These are phyloP conservation scores for Geotrichum histeridarum DNA, from an alignment of 1,139 yeast genomes.

Conservation along the genomic window DNA sequence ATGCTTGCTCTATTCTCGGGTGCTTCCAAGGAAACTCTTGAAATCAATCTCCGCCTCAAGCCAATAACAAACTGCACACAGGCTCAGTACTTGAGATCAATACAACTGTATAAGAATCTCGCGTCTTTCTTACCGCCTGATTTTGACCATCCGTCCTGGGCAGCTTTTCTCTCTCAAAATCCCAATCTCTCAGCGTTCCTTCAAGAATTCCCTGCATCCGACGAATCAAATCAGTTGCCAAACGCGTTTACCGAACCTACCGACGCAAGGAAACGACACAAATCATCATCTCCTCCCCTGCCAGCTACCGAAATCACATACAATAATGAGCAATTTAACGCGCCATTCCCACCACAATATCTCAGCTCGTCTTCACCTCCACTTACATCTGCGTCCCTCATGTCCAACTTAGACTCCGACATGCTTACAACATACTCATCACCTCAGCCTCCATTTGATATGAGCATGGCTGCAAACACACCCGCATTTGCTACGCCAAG, in stretches of 20 bases:
- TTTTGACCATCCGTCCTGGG: conserved; percentile 28
- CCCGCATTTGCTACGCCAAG: not conserved
- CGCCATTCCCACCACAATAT: not conserved
- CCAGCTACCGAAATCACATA: not conserved
- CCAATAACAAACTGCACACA: conserved; percentile 24
- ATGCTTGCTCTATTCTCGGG: conserved; percentile 17
- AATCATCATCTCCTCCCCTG: conserved; percentile 3
- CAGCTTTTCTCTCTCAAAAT: conserved; percentile 21
- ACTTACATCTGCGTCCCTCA: not conserved
- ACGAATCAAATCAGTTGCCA: not conserved
- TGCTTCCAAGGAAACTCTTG: conserved; percentile 18
- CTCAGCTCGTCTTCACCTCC: conserved; percentile 14
- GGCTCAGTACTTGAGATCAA: conserved; percentile 22
- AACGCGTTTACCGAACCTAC: not conserved
- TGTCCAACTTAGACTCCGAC: conserved; percentile 11
- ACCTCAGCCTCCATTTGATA: conserved; percentile 13
- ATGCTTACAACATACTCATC: conserved; percentile 12
- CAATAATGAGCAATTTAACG: not conserved
- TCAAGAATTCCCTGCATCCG: not conserved
- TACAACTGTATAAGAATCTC: conserved; percentile 23
- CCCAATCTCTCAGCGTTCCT: conserved; percentile 9
- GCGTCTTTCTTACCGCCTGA: conserved; percentile 22
- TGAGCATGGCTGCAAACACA: not conserved
- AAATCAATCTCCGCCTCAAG: conserved; percentile 25
- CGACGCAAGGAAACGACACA: not conserved